A percentile compares a stretch with the other conserved stretches of the same genome.
Conservation (phyloP, 2,329 filamentous ascomycete genomes). For the Amauroascus niger region DNA sequence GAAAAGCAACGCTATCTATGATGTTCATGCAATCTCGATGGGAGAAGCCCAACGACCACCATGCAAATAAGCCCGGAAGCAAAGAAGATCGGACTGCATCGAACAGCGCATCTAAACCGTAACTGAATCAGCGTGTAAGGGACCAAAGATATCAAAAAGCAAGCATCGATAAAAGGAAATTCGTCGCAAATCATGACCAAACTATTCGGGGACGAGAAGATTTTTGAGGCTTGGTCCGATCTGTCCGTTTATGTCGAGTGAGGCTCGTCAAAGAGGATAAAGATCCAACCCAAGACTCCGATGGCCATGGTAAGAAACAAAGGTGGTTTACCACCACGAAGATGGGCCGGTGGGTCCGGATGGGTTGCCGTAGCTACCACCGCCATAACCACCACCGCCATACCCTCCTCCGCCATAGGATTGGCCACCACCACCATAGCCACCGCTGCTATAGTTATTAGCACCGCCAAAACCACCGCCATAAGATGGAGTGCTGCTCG, state of each 20-base stretch:
- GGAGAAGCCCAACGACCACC: constrained; percentile 14
- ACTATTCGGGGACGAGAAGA: constrained; percentile 19
- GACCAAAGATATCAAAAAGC: constrained; percentile 12
- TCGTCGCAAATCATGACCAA: constrained; percentile 40
- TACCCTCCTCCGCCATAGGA: constrained; percentile 27
- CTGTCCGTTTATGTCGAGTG: background rate
- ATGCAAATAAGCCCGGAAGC: constrained; percentile 8
- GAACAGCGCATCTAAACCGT: constrained; percentile 15
- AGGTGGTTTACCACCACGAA: constrained; percentile 43
- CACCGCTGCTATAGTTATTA: constrained; percentile 18
- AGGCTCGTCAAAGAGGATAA: background rate
- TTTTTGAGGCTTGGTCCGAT: constrained; percentile 1
- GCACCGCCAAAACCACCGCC: constrained; percentile 23
- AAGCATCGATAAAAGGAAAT: constrained; percentile 26
- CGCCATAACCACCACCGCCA: constrained; percentile 21
- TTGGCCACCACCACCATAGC: constrained; percentile 27
- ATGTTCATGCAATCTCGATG: constrained; percentile 27
- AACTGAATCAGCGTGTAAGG: constrained; percentile 13
- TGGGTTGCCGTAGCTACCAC: constrained; percentile 39
- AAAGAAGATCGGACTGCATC: constrained; percentile 11
- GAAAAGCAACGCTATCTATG: constrained; percentile 43
- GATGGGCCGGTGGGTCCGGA: constrained; percentile 42
- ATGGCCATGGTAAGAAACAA: constrained; percentile 33
- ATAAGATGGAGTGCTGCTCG: constrained; percentile 28
- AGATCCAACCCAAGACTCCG: constrained; percentile 1